These are phyloP conservation scores for Coemansia sp. DNA, from an alignment of 192 early-diverging fungal species.

Conservation along the genomic window DNA sequence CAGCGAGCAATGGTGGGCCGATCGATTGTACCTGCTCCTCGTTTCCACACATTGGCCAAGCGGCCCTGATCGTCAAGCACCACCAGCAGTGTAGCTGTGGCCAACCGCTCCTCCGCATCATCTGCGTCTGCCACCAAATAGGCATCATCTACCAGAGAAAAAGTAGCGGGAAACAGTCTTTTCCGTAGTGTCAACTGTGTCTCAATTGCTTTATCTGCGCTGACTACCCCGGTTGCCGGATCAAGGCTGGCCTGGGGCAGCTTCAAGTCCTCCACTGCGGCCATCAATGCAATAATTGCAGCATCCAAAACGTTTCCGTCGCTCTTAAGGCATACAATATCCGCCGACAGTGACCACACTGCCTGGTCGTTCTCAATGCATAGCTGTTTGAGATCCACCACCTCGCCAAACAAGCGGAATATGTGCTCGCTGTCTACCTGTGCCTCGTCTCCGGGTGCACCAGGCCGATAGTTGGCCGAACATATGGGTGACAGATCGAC, in stretches of 20 bases:
- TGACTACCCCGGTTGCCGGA: constrained; percentile 65
- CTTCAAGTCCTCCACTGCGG: constrained; percentile 74
- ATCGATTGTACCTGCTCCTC: constrained; percentile 27
- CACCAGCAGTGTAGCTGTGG: constrained; percentile 28
- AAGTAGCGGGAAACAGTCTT: constrained; percentile 40
- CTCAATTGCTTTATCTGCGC: constrained; percentile 41
- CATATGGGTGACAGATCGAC: constrained; percentile 90
- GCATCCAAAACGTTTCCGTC: constrained; percentile 92
- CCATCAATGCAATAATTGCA: constrained; percentile 70
- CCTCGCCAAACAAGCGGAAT: constrained; percentile 59
- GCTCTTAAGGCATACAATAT: constrained; percentile 87
- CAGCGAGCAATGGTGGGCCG: constrained; percentile 30
- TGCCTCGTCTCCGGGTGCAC: constrained; percentile 79
- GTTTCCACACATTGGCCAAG: constrained; percentile 53
- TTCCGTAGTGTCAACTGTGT: constrained; percentile 12
- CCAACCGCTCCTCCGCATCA: constrained; percentile 48
- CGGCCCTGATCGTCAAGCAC: constrained; percentile 22
- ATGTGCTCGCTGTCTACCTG: constrained; percentile 81
- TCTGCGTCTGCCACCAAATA: constrained; percentile 51
- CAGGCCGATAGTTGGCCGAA: constrained; percentile 78
- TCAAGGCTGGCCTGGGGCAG: constrained; percentile 68
- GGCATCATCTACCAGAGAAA: constrained; percentile 38
- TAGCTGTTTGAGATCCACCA: constrained; percentile 52
- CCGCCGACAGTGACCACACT: constrained; percentile 84
- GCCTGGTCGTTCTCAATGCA: constrained; percentile 80